Evolutionary conservation across 2,329 filamentous ascomycete genomes (phyloP).

Genomic region (Fusarium beomiforme): DNA sequence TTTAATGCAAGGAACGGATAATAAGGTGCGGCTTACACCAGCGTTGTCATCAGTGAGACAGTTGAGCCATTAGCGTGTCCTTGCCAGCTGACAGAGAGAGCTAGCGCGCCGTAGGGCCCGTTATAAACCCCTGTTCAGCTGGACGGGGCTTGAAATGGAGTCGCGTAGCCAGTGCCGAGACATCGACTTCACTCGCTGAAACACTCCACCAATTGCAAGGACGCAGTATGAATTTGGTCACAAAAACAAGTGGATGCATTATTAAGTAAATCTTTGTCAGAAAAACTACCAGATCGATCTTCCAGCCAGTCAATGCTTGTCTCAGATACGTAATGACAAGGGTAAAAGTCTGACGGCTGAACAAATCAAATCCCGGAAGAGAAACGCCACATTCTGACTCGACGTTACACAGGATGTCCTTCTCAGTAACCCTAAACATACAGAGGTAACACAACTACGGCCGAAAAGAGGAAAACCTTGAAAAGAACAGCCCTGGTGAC

Average conservation of each 20-base stretch:
- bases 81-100: not conserved
- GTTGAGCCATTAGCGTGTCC: not conserved
- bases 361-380: not conserved
- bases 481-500: fast-evolving
- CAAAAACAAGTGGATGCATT: not conserved
- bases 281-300: not conserved
- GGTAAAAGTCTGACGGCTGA: not conserved
- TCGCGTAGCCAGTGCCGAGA: not conserved
- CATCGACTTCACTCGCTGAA: not conserved
- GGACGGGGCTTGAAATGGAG: not conserved
- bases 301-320: not conserved
- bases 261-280: not conserved
- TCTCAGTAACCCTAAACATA: not conserved
- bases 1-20: not conserved
- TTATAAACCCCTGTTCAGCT: not conserved
- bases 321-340: not conserved
- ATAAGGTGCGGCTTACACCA: not conserved
- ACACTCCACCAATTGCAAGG: not conserved
- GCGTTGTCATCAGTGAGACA: not conserved
- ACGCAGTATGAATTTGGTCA: not conserved
- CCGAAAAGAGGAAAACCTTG: not conserved
- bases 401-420: not conserved
- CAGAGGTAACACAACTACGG: not conserved
- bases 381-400: not conserved
- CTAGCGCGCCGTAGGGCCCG: not conserved